Percentiles rank a stretch among this genome's conserved stretches.
Conservation (phyloP, 768 basidiomycete genomes). For the Suillus lakei region DNA sequence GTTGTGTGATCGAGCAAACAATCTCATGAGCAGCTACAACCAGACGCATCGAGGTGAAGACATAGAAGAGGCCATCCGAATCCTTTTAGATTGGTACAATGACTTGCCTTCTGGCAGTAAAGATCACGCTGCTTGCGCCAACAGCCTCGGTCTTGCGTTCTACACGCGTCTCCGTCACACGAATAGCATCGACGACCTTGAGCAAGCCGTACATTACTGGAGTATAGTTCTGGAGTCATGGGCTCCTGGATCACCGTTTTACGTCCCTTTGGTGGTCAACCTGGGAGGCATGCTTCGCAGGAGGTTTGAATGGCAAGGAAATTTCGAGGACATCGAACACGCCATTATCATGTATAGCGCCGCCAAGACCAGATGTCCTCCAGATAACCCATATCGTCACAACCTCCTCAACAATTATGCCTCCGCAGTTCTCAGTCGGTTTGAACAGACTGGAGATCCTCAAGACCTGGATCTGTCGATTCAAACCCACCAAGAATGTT, state of each 20-base stretch:
- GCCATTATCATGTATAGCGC: slow-evolving; percentile 19
- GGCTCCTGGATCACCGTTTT: slow-evolving; percentile 17
- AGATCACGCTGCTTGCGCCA: slow-evolving; percentile 17
- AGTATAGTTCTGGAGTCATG: slow-evolving; percentile 18
- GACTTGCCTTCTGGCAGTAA: slow-evolving; percentile 24
- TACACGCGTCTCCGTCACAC: slow-evolving; percentile 27
- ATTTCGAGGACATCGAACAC: slow-evolving; percentile 22
- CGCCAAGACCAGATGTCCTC: slow-evolving; percentile 12
- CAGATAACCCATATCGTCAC: slow-evolving; percentile 20
- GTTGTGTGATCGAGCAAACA: slow-evolving; percentile 6
- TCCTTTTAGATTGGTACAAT: slow-evolving; percentile 20
- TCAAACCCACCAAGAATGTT: slow-evolving; percentile 17
- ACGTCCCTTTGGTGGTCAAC: slow-evolving; percentile 21
- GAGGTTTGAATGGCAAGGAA: slow-evolving; percentile 22
- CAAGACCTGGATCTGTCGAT: slow-evolving; percentile 25
- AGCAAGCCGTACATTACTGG: slow-evolving; percentile 21
- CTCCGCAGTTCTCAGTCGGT: slow-evolving; percentile 22
- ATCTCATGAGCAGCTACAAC: slow-evolving; percentile 26
- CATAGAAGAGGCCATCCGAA: slow-evolving; percentile 29
- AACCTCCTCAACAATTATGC: slow-evolving; percentile 27
- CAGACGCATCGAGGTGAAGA: slow-evolving; percentile 26
- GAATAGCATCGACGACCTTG: slow-evolving; percentile 24
- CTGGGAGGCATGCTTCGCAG: slow-evolving; percentile 24
- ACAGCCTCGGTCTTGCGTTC: slow-evolving; percentile 26
- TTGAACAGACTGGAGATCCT: slow-evolving; percentile 15